Percentiles rank a stretch among this genome's conserved stretches.
Evolutionary conservation across 1,284 basidiomycete genomes (phyloP).

Genomic region (Moesziomyces aphidis): DNA sequence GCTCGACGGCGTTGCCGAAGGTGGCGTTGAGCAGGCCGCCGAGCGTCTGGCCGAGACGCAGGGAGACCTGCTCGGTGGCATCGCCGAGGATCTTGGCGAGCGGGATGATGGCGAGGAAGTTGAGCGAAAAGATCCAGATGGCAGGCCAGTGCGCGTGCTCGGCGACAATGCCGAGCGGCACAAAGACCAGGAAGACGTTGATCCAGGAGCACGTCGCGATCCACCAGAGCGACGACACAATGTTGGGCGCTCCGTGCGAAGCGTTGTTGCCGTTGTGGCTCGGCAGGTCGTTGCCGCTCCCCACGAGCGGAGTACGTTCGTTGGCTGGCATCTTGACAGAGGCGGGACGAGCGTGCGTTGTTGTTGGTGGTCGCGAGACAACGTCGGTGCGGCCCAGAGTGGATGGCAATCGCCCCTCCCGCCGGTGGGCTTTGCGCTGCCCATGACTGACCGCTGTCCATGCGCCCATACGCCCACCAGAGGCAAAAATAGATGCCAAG

Average conservation of each 20-base stretch:
- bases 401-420: too few species aligned
- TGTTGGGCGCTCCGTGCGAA: slow-evolving; percentile 18
- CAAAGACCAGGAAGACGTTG: slow-evolving; percentile 65
- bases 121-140: slow-evolving; percentile 61
- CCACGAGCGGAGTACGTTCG: slow-evolving; percentile 40
- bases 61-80: slow-evolving; percentile 63
- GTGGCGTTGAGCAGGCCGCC: slow-evolving; percentile 67
- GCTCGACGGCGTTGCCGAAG: slow-evolving; percentile 67
- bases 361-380: background rate
- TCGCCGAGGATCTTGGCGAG: slow-evolving; percentile 67
- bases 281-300: slow-evolving; percentile 16
- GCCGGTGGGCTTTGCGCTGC: too few species aligned
- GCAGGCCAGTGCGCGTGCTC: slow-evolving; percentile 61
- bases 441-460: too few species aligned
- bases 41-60: slow-evolving; percentile 63
- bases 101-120: slow-evolving; percentile 66
- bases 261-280: slow-evolving; percentile 13
- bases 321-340: slow-evolving; percentile 28
- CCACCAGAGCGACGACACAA: slow-evolving; percentile 57
- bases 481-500: too few species aligned
- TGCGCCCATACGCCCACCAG: too few species aligned
- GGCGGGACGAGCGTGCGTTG: background rate
- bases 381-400: too few species aligned
- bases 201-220: slow-evolving; percentile 59
- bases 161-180: slow-evolving; percentile 64